Conservation (phyloP, 331 rosid species). For the Ulmus americana region DNA sequence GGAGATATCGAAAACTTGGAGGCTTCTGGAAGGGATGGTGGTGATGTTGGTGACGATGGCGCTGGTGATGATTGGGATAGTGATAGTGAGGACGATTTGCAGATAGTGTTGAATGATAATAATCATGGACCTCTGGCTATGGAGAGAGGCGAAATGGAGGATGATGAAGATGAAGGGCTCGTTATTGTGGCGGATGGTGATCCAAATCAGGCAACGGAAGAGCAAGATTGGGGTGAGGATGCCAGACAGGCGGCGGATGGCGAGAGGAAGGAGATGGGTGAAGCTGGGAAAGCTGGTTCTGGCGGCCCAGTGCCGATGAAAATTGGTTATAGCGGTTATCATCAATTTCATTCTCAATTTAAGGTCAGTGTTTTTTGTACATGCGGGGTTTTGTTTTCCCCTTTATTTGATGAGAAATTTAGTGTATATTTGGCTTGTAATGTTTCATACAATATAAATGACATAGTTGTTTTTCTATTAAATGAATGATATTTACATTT, state of each 20-base stretch:
- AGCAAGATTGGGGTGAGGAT: slow-evolving; percentile 83
- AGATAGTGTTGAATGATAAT: slow-evolving; percentile 83
- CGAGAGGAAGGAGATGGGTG: slow-evolving; percentile 71
- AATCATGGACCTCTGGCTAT: slow-evolving; percentile 50
- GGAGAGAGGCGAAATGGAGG: slow-evolving; percentile 66
- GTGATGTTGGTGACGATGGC: slow-evolving; percentile 24
- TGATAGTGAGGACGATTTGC: slow-evolving; percentile 91
- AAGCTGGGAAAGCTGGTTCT: slow-evolving; percentile 44
- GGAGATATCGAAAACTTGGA: slow-evolving; percentile 22
- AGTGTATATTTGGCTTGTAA: slow-evolving; percentile 31
- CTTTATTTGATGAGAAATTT: slow-evolving; percentile 27
- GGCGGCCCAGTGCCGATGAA: slow-evolving; percentile 38
- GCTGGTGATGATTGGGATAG: slow-evolving; percentile 89
- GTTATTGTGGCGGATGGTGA: slow-evolving; percentile 69
- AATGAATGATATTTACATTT: not conserved
- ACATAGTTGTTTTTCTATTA: slow-evolving; percentile 1
- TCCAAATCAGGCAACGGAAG: slow-evolving; percentile 53
- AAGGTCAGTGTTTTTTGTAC: slow-evolving; percentile 72
- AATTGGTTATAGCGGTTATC: slow-evolving; percentile 74
- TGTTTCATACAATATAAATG: slow-evolving; percentile 23
- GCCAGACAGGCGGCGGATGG: slow-evolving; percentile 41
- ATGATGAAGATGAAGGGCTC: slow-evolving; percentile 43
- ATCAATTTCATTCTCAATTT: slow-evolving; percentile 95
- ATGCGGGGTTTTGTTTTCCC: slow-evolving; percentile 41
- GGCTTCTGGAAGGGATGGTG: slow-evolving; percentile 28